Evolutionary conservation across 495 filamentous ascomycete species (phyloP).

Genomic region (Margaritispora aquatica): DNA sequence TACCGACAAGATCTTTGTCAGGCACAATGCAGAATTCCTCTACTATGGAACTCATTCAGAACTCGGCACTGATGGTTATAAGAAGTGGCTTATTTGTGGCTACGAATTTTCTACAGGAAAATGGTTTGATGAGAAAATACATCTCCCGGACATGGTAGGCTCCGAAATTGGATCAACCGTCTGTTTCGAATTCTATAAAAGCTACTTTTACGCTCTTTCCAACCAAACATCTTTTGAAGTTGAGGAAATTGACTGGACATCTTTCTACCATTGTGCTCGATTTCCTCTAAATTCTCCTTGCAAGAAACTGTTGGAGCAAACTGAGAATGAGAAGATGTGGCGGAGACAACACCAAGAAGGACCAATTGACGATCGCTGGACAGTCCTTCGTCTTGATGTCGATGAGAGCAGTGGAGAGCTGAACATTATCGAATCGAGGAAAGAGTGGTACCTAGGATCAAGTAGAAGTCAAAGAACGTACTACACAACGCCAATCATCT

Average conservation of each 20-base stretch:
- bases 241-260: slow-evolving; percentile 62
- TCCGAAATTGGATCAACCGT: slow-evolving; percentile 60
- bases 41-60: slow-evolving; percentile 61
- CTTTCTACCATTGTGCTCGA: slow-evolving; percentile 64
- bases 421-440: slow-evolving; percentile 62
- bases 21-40: slow-evolving; percentile 57
- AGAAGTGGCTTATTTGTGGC: slow-evolving; percentile 56
- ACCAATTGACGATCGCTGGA: slow-evolving; percentile 74
- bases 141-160: slow-evolving; percentile 49
- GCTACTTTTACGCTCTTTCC: slow-evolving; percentile 67
- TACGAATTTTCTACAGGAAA: slow-evolving; percentile 36
- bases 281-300: slow-evolving; percentile 40
- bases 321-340: slow-evolving; percentile 45
- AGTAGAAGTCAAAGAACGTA: slow-evolving; percentile 61
- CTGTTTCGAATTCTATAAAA: slow-evolving; percentile 65
- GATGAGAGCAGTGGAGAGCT: slow-evolving; percentile 56
- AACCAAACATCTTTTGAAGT: slow-evolving; percentile 58
- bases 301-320: slow-evolving; percentile 26
- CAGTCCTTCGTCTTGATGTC: slow-evolving; percentile 54
- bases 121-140: slow-evolving; percentile 33
- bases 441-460: slow-evolving; percentile 58
- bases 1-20: slow-evolving; percentile 56
- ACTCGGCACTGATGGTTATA: slow-evolving; percentile 40
- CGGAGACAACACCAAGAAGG: slow-evolving; percentile 65
- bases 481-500: slow-evolving; percentile 55